Evolutionary conservation across 306 rosid genomes (phyloP).

Genomic region (Fragaria iinumae): DNA sequence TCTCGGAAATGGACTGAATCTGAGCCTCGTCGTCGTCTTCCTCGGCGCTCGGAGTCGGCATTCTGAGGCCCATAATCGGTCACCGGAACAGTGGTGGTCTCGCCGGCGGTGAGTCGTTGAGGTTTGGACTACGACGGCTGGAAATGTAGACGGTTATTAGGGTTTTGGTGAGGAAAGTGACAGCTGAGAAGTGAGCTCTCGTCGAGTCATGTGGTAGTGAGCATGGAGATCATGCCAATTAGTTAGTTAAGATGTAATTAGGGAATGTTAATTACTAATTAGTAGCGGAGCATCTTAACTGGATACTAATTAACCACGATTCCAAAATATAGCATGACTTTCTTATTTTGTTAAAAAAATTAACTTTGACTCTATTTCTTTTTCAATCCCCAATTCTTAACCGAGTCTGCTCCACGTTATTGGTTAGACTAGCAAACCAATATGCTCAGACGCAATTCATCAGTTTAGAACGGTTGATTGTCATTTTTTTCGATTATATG

Average conservation of each 20-base stretch:
- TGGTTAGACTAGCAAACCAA: too few species aligned
- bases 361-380: too few species aligned
- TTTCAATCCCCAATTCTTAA: too few species aligned
- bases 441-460: too few species aligned
- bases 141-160: background rate
- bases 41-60: background rate
- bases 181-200: background rate
- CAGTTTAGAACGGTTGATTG: too few species aligned
- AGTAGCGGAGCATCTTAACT: background rate
- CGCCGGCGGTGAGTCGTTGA: background rate
- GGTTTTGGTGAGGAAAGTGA: background rate
- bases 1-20: constrained; percentile 21
- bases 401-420: too few species aligned
- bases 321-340: too few species aligned
- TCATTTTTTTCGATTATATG: too few species aligned
- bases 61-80: background rate
- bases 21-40: background rate
- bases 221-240: background rate
- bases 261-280: background rate
- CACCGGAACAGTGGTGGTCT: background rate
- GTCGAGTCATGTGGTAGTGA: background rate
- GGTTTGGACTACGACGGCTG: background rate
- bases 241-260: background rate
- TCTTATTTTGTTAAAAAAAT: too few species aligned
- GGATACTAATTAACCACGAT: background rate